A percentile compares a stretch with the other conserved stretches of the same genome.
Conservation (phyloP, 1,284 basidiomycete species). For the Albatrellus sp. region DNA sequence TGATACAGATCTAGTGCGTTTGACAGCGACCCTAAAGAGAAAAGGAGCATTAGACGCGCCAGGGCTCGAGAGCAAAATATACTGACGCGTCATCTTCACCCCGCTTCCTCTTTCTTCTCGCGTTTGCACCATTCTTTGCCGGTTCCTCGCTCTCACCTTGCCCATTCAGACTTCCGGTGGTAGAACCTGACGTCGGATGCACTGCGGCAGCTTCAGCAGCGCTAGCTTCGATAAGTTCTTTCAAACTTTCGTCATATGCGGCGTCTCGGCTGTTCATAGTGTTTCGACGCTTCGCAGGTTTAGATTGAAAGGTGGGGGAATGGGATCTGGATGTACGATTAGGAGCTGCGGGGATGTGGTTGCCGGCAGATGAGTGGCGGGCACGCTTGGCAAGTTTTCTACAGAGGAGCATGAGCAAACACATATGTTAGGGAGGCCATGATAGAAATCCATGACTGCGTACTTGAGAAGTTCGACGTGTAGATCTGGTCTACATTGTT, state of each 20-base stretch:
- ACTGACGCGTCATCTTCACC: slow-evolving; percentile 56
- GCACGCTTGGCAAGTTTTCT: slow-evolving; percentile 53
- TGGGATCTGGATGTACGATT: slow-evolving; percentile 57
- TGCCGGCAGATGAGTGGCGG: slow-evolving; percentile 52
- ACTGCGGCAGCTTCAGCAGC: slow-evolving; percentile 53
- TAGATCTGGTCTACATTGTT: slow-evolving; percentile 82
- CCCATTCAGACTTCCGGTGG: slow-evolving; percentile 14
- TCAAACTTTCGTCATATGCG: slow-evolving; percentile 80
- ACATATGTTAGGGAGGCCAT: slow-evolving; percentile 7
- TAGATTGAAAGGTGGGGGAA: slow-evolving; percentile 49
- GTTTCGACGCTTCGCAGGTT: slow-evolving; percentile 73
- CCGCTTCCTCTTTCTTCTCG: slow-evolving; percentile 64
- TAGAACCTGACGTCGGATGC: slow-evolving; percentile 12
- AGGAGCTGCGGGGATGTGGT: slow-evolving; percentile 19
- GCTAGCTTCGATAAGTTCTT: slow-evolving; percentile 61
- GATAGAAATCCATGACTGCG: slow-evolving; percentile 16
- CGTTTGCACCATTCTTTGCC: slow-evolving; percentile 29
- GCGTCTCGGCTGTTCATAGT: slow-evolving; percentile 98
- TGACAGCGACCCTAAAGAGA: slow-evolving; percentile 36
- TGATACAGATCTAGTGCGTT: slow-evolving; percentile 62
- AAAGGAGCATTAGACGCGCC: slow-evolving; percentile 11
- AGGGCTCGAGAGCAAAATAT: slow-evolving; percentile 6
- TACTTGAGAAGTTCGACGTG: slow-evolving; percentile 72
- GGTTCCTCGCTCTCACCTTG: slow-evolving; percentile 32
- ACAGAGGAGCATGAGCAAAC: slow-evolving; percentile 9